Percentiles rank a stretch among this genome's conserved stretches.
Conservation (phyloP, 75 land plant species). For the Cryptomeria japonica region DNA sequence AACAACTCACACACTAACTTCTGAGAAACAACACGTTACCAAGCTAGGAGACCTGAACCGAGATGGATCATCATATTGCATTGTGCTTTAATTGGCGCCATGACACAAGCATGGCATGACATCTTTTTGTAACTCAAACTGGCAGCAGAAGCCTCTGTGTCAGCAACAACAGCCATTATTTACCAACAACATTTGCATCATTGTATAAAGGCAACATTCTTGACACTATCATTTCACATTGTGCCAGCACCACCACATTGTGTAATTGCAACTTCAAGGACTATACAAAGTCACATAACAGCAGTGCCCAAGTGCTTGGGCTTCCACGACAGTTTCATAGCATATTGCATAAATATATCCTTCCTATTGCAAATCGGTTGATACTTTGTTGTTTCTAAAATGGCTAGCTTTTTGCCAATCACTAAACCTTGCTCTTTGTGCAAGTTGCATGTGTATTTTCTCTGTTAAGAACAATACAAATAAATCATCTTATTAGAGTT, state of each 20-base stretch:
- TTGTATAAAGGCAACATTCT: background rate
- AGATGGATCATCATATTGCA: background rate
- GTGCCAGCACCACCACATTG: background rate
- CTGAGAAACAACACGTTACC: background rate
- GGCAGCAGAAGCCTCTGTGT: background rate
- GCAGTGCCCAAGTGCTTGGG: background rate
- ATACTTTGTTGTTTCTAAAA: background rate
- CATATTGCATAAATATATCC: background rate
- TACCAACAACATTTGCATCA: background rate
- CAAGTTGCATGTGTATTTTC: background rate
- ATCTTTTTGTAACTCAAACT: background rate
- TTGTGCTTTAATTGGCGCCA: background rate
- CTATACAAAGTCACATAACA: background rate
- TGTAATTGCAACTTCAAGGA: background rate
- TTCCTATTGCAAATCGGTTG: background rate
- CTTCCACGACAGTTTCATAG: background rate
- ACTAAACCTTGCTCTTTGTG: background rate
- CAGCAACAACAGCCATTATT: background rate
- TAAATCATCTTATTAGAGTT: too few relatives aligned
- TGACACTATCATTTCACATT: background rate
- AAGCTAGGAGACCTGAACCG: background rate
- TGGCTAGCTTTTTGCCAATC: background rate
- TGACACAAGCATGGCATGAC: background rate
- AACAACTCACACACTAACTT: background rate
- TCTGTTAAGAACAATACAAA: too few relatives aligned